Conservation (phyloP, 345 rosid species). For the Salix exigua region DNA sequence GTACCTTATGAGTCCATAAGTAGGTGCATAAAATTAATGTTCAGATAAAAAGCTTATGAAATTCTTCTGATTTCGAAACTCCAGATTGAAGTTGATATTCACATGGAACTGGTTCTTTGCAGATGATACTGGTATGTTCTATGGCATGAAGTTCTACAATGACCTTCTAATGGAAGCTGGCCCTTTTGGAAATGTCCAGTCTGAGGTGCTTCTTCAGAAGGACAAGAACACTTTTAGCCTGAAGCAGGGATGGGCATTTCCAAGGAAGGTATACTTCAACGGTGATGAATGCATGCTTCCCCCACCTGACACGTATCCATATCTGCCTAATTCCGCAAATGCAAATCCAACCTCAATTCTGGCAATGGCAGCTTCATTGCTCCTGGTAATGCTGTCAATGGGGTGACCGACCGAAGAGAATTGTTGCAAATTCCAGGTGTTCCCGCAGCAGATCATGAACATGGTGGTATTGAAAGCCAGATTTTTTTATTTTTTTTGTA, state of each 20-base stretch:
- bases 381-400: slow-evolving; percentile 19
- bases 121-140: slow-evolving; percentile 94
- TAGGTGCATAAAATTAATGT: slow-evolving; percentile 24
- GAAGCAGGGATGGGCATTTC: slow-evolving; percentile 95
- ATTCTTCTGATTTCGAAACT: neutral
- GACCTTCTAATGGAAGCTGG: slow-evolving; percentile 96
- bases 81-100: neutral
- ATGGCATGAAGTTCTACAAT: slow-evolving; percentile 70
- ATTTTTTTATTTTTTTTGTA: neutral
- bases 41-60: neutral
- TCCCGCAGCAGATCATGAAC: neutral
- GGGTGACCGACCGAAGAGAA: slow-evolving; percentile 15
- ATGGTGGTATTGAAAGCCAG: slow-evolving; percentile 14
- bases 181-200: slow-evolving; percentile 76
- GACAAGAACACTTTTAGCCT: slow-evolving; percentile 68
- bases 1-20: slow-evolving; percentile 48
- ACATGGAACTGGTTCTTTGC: slow-evolving; percentile 22
- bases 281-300: slow-evolving; percentile 93
- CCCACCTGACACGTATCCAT: slow-evolving; percentile 82
- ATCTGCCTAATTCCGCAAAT: slow-evolving; percentile 61
- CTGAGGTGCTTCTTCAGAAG: slow-evolving; percentile 78
- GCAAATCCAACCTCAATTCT: slow-evolving; percentile 17
- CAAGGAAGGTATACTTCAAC: slow-evolving; percentile 80
- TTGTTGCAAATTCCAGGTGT: slow-evolving; percentile 1
- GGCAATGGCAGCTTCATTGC: slow-evolving; percentile 25